Conservation (phyloP, 2,329 filamentous ascomycete genomes). For the Fusarium anthophilum region DNA sequence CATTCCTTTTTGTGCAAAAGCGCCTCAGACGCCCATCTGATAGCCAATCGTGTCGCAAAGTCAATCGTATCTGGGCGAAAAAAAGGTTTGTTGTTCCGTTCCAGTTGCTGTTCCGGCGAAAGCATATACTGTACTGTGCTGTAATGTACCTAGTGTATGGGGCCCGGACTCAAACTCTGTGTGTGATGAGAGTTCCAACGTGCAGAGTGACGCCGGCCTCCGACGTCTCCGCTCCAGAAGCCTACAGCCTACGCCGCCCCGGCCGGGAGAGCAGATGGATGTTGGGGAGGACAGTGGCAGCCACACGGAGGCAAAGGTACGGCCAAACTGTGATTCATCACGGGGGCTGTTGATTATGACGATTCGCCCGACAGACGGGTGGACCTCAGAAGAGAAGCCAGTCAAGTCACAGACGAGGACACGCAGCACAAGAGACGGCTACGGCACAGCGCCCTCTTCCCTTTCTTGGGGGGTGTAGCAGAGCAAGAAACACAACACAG, state of each 20-base stretch:
- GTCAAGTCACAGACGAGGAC: conserved; percentile 30
- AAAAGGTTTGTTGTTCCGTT: conserved; percentile 43
- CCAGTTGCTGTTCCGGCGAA: conserved; percentile 36
- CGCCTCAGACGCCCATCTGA: conserved; percentile 32
- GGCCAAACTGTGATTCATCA: conserved; percentile 38
- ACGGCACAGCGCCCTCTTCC: conserved; percentile 28
- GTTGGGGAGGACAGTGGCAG: neutral
- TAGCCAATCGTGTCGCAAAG: conserved; percentile 34
- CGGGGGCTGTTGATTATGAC: conserved; percentile 40
- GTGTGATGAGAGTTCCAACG: conserved; percentile 4
- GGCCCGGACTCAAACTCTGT: conserved; percentile 38
- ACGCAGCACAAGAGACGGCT: conserved; percentile 34
- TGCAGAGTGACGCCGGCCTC: conserved; percentile 22
- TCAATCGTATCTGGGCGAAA: conserved; percentile 22
- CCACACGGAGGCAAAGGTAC: conserved; percentile 37
- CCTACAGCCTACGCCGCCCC: conserved; percentile 8
- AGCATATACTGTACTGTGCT: neutral
- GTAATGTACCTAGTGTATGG: neutral
- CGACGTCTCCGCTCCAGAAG: conserved; percentile 15
- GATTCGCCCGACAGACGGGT: conserved; percentile 40
- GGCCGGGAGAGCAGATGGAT: conserved; percentile 14
- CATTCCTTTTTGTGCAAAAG: conserved; percentile 47
- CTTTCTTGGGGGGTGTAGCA: conserved; percentile 39
- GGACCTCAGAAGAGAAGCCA: conserved; percentile 20
- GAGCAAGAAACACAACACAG: conserved; percentile 20